phyloP scores from a whole-genome alignment of 768 basidiomycete genomes.

The Psilocybe azurescens region DNA sequence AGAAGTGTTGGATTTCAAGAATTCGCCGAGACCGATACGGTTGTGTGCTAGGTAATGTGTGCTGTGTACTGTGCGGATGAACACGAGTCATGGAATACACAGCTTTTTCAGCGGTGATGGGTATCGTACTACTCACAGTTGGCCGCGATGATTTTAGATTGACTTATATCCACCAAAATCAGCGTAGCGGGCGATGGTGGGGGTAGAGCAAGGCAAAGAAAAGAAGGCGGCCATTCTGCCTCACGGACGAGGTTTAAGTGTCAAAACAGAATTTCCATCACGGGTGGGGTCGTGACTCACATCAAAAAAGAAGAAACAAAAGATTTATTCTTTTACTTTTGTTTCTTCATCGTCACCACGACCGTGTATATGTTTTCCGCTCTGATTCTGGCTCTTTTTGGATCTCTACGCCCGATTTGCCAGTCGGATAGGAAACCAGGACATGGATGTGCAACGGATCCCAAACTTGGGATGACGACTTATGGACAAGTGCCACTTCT shows the following conservation, averaged over 20 bases:
- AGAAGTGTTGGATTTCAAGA: neutral
- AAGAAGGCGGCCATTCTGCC: constrained; percentile 19
- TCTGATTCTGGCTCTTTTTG: too few relatives aligned
- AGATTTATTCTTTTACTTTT: neutral
- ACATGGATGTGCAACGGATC: too few relatives aligned
- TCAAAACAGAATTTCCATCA: constrained; percentile 13
- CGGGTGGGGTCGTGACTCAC: neutral
- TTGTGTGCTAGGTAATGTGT: neutral
- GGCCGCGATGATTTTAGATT: neutral
- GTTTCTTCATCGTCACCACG: too few relatives aligned
- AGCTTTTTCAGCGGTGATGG: neutral
- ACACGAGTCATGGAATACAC: constrained; percentile 12
- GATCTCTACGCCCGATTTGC: too few relatives aligned
- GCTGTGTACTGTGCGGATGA: neutral
- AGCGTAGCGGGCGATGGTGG: neutral
- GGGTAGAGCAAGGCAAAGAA: neutral
- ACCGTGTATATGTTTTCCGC: too few relatives aligned
- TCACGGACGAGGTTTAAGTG: constrained; percentile 15
- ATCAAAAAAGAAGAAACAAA: constrained; percentile 1
- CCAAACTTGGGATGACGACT: too few relatives aligned
- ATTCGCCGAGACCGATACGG: neutral
- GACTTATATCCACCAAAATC: neutral
- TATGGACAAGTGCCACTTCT: too few relatives aligned
- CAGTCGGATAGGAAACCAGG: too few relatives aligned
- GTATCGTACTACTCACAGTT: neutral